Evolutionary conservation across 2,329 filamentous ascomycete species (phyloP).

Genomic region (Alternaria incomplexa): DNA sequence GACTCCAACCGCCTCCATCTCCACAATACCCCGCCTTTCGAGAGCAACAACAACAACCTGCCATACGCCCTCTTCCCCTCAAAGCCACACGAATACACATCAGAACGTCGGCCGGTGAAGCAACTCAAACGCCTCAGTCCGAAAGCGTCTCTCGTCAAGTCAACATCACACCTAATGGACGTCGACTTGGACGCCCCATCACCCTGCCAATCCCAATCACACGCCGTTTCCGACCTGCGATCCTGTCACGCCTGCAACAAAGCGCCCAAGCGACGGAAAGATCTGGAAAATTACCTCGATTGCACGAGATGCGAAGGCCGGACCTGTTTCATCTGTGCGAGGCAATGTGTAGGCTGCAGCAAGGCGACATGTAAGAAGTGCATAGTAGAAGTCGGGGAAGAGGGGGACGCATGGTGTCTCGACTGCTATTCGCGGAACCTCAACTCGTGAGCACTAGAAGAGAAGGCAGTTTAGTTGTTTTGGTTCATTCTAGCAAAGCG

Average conservation of each 20-base stretch:
- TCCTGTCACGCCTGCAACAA: constrained; percentile 73
- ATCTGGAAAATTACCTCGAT: constrained; percentile 70
- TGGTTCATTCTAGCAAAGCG: not conserved
- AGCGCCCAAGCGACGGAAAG: constrained; percentile 67
- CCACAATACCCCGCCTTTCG: constrained; percentile 18
- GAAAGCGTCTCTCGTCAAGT: constrained; percentile 32
- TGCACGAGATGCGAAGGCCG: constrained; percentile 67
- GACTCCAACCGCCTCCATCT: constrained; percentile 15
- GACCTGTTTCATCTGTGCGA: constrained; percentile 73
- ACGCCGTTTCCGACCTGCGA: constrained; percentile 31
- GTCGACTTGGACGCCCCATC: constrained; percentile 25
- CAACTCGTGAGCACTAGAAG: constrained; percentile 17
- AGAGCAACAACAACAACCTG: constrained; percentile 21
- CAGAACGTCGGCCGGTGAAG: constrained; percentile 40
- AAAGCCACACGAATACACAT: constrained; percentile 8
- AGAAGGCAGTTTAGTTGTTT: not conserved
- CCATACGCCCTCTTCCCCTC: constrained; percentile 12
- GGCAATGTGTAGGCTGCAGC: constrained; percentile 61
- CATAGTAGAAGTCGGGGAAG: constrained; percentile 68
- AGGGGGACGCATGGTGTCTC: constrained; percentile 71
- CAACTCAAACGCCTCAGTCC: constrained; percentile 34
- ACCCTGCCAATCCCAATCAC: constrained; percentile 5
- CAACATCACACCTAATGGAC: constrained; percentile 44
- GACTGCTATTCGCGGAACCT: constrained; percentile 57
- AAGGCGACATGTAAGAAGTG: constrained; percentile 70